Evolutionary conservation across 1,139 yeast species (phyloP), one percentile per base, ranked within the genome.

Genomic region (Protomyces arabidopsidicola): DNA sequence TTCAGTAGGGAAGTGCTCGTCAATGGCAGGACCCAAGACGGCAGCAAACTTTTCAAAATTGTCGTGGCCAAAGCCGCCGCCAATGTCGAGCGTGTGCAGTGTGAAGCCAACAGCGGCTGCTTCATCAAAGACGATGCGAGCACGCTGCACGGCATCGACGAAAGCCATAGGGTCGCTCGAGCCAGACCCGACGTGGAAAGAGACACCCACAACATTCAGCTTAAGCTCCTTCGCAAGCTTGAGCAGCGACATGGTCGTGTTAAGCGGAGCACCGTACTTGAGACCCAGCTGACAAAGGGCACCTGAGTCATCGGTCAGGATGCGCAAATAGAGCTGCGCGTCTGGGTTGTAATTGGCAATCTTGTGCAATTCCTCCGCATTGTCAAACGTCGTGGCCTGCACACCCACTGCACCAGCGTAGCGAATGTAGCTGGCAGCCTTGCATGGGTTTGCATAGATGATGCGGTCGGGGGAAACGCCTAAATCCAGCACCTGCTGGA

Each of bases 131-230:
- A 91, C 83, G 6, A 70, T 67, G 64, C 84, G 82, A 2, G 97
- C 83, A 71, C 90, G 96, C 66, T 77, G 75, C 55, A 90, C 82
- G 0, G 98, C 97, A 68, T 82, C 83, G 67, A 79, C 79, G 70
- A 89, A 82, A 9, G 95, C 82, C 56, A 78, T 76, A 66, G 86
- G 82, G 73, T 90, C 96, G 65, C 83, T 83, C 31, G 97, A 95
- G 55, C 98, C 98, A 1, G 96, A 88, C 1, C 98, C 98, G 66
- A 91, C 90, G 74, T 93, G 98, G 82, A 93, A 93, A 8, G 97
- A 91, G 50, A 90, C 93, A 54, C 98, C 98, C 35, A 78, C 83
- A 48, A 91, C 82, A 65, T 82, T 76, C 70, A 93, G 79, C 1
- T 78, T 83, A 65, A 90, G 77, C 64, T 81, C 80, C 66, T 80